Evolutionary conservation across 2,329 filamentous ascomycete genomes (phyloP).

Genomic region (Grosmannia huntii): DNA sequence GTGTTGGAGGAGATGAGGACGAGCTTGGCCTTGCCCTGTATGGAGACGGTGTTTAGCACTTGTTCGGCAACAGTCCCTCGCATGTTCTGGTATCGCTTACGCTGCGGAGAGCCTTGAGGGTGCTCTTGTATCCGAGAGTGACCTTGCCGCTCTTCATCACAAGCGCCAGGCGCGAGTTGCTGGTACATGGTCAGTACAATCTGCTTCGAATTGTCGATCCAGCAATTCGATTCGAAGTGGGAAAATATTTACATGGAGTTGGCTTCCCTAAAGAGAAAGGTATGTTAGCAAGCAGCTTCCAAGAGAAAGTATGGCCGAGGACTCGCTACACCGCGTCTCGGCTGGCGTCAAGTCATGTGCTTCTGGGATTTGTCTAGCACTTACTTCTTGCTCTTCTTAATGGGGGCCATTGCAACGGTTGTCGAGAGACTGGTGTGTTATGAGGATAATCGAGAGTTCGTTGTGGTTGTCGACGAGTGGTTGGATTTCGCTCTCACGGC

Average conservation of each 20-base stretch:
- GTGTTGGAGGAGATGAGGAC: conserved; percentile 89
- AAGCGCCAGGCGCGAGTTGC: conserved; percentile 48
- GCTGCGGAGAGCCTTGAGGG: conserved; percentile 17
- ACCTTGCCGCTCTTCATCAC: conserved; percentile 62
- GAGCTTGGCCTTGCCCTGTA: conserved; percentile 84
- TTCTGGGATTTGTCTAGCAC: conserved; percentile 1
- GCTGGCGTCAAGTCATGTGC: too few relatives aligned
- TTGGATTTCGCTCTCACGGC: background rate
- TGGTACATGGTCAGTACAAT: conserved; percentile 36
- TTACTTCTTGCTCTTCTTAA: conserved; percentile 49
- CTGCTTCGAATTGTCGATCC: conserved; percentile 38
- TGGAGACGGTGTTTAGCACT: background rate
- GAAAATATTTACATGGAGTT: conserved; percentile 11
- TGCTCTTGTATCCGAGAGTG: conserved; percentile 82
- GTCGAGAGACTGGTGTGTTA: background rate
- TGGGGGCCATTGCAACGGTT: conserved; percentile 46
- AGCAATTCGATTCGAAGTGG: background rate
- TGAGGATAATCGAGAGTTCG: background rate
- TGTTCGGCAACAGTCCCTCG: background rate
- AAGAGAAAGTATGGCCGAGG: background rate
- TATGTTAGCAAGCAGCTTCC: background rate
- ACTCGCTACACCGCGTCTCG: too few relatives aligned
- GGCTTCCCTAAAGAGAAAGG: conserved; percentile 8
- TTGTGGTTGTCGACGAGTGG: background rate
- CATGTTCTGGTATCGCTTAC: background rate